A percentile compares a stretch with the other conserved stretches of the same genome.
These are phyloP conservation scores for Musa acuminata DNA, from an alignment of 176 grass and related monocot species.

Conservation along the genomic window DNA sequence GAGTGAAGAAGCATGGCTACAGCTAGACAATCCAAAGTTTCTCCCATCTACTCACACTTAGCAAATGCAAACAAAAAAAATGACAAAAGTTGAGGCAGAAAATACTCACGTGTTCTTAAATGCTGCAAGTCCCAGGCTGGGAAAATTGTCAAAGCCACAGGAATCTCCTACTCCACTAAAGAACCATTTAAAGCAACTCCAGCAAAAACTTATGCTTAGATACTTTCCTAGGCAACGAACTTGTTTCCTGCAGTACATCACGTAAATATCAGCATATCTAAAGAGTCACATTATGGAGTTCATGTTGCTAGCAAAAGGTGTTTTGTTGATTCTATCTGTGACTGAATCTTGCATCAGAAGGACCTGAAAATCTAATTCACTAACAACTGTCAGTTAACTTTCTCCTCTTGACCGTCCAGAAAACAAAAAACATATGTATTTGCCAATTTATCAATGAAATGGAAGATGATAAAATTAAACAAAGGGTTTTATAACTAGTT, in stretches of 20 bases:
- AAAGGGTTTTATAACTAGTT: too few relatives aligned
- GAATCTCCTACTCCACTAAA: slow-evolving; percentile 78
- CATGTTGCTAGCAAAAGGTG: neutral
- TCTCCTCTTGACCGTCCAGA: neutral
- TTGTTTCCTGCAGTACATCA: slow-evolving; percentile 60
- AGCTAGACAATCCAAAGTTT: neutral
- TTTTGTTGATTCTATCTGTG: neutral
- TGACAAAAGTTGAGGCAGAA: too few relatives aligned
- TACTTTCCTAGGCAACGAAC: slow-evolving; percentile 84
- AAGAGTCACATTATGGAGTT: neutral
- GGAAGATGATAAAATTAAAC: too few relatives aligned
- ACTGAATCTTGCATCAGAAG: neutral
- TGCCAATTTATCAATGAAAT: too few relatives aligned
- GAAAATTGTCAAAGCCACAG: slow-evolving; percentile 83
- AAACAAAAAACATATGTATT: too few relatives aligned
- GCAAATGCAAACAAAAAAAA: neutral
- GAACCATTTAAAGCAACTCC: slow-evolving; percentile 98
- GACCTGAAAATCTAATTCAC: neutral
- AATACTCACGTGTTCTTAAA: slow-evolving; percentile 81
- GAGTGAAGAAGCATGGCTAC: too few relatives aligned
- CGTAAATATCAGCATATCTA: neutral
- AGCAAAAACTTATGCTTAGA: slow-evolving; percentile 83
- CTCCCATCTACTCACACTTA: neutral
- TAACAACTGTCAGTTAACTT: neutral
- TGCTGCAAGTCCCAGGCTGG: slow-evolving; percentile 61